Percentiles rank a stretch among this genome's conserved stretches.
These are phyloP conservation scores for Alectoria sarmentosa DNA, from an alignment of 495 filamentous ascomycete genomes.

Conservation along the genomic window DNA sequence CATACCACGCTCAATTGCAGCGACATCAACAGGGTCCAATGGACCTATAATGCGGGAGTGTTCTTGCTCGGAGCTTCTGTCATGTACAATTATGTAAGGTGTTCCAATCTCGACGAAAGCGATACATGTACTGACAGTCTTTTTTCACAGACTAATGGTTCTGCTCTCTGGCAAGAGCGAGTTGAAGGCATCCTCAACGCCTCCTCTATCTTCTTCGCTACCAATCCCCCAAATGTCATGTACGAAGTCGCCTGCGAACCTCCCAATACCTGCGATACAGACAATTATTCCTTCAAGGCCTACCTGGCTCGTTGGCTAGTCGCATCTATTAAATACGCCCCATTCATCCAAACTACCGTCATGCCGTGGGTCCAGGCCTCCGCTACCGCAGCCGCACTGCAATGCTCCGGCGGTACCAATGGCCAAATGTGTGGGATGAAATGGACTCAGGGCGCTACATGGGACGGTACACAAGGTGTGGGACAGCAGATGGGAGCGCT, in stretches of 20 bases:
- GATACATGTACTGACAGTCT: slow-evolving; percentile 5
- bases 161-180: slow-evolving; percentile 51
- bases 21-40: slow-evolving; percentile 48
- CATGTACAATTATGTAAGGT: slow-evolving; percentile 65
- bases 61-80: slow-evolving; percentile 57
- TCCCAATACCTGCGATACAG: slow-evolving; percentile 55
- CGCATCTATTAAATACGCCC: slow-evolving; percentile 61
- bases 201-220: slow-evolving; percentile 52
- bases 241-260: slow-evolving; percentile 60
- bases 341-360: slow-evolving; percentile 54
- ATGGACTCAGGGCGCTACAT: slow-evolving; percentile 47
- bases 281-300: slow-evolving; percentile 80
- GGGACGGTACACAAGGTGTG: slow-evolving; percentile 52
- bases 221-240: slow-evolving; percentile 46
- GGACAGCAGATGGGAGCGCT: slow-evolving; percentile 70
- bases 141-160: slow-evolving; percentile 45
- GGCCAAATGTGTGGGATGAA: slow-evolving; percentile 56
- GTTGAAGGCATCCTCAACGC: slow-evolving; percentile 52
- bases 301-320: slow-evolving; percentile 80
- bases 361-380: slow-evolving; percentile 60
- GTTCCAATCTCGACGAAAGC: neutral
- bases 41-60: slow-evolving; percentile 60
- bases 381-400: slow-evolving; percentile 58
- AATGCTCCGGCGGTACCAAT: slow-evolving; percentile 55
- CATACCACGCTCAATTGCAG: slow-evolving; percentile 49